Base-by-base conservation (phyloP, 2,329 filamentous ascomycete genomes). In the Fusarium piperis region DNA sequence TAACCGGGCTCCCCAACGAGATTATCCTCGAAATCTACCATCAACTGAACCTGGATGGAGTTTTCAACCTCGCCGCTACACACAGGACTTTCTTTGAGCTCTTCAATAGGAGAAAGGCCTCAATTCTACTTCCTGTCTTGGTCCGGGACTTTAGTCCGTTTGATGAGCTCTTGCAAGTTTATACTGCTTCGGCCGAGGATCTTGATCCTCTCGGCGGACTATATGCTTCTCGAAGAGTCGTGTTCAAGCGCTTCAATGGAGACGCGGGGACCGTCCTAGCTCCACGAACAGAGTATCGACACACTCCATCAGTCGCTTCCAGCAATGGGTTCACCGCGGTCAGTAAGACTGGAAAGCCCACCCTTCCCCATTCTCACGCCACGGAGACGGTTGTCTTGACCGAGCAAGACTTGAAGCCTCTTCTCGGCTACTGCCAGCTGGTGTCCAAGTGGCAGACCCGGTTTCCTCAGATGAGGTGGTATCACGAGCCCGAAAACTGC, bases 21-120 rank as follows among this genome's bases (percentile, higher is more conserved):
- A 81, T 87, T 18, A 74, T 87, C 3, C 76, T 88, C 12, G 83
- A 86, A 20, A 83, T 88, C 26, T 85, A 85, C 71, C 81, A 83
- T 32, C 70, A 83, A 18, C 78, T 88, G 57, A 81, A 85, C 61
- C 65, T 86, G 1, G 71, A 77, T 3, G 82, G 82, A 26, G 79
- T 85, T 36, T 82, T 81, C 58, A 79, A 78, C 33, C 78, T 85
- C 33, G 82, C 78, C n/a, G 71, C 77, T 15, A 74, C 78, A 3
- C 84, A 81, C 68, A 81, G 78, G 30, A 77, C 76, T 2, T 79
- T 87, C 16, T 76, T 80, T 16, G 68, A 76, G 4, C 79, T 88
- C n/a, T 84, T 86, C 58, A 73, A 77, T 10, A 74, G 75, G 5
- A 80, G 84, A 71, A 84, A 83, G 74, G 70, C 79, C 1, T 74